Evolutionary conservation across 768 basidiomycete species (phyloP).

Genomic region (Russula virescens): DNA sequence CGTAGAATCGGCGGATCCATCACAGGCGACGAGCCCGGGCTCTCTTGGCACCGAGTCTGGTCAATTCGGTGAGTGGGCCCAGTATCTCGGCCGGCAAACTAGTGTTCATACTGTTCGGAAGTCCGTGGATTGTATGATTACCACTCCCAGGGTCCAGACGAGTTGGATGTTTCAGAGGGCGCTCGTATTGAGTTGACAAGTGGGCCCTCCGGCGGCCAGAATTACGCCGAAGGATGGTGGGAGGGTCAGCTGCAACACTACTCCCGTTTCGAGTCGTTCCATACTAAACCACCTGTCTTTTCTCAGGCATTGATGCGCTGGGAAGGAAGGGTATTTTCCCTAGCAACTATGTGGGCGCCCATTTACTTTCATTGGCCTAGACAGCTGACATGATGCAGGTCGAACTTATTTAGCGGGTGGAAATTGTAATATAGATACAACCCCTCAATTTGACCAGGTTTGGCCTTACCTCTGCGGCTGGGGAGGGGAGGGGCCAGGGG

Average conservation of each 20-base stretch:
- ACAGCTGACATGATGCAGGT: conserved; percentile 37
- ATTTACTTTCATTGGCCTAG: conserved; percentile 17
- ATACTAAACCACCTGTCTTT: conserved; percentile 24
- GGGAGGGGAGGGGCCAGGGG: not conserved
- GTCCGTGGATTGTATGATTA: conserved; percentile 84
- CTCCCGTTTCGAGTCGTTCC: conserved; percentile 21
- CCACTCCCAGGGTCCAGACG: conserved; percentile 63
- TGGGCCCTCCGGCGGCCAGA: conserved; percentile 53
- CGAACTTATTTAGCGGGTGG: conserved; percentile 33
- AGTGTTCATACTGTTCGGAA: conserved; percentile 30
- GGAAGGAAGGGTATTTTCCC: conserved; percentile 80
- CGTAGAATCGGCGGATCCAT: conserved; percentile 40
- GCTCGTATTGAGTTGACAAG: conserved; percentile 59
- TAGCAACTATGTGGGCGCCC: conserved; percentile 72
- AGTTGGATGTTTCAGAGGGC: conserved; percentile 57
- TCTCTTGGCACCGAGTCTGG: conserved; percentile 33
- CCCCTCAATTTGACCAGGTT: conserved; percentile 30
- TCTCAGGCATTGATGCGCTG: conserved; percentile 50
- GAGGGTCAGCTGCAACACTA: conserved; percentile 50
- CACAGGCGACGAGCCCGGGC: conserved; percentile 21
- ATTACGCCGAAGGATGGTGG: conserved; percentile 81
- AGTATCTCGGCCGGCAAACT: conserved; percentile 5
- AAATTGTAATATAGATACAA: conserved; percentile 12
- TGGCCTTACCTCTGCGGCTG: conserved; percentile 12
- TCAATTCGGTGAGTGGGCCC: conserved; percentile 44